phyloP scores from a whole-genome alignment of 2,329 filamentous ascomycete genomes.

The Trichoderma sp. region DNA sequence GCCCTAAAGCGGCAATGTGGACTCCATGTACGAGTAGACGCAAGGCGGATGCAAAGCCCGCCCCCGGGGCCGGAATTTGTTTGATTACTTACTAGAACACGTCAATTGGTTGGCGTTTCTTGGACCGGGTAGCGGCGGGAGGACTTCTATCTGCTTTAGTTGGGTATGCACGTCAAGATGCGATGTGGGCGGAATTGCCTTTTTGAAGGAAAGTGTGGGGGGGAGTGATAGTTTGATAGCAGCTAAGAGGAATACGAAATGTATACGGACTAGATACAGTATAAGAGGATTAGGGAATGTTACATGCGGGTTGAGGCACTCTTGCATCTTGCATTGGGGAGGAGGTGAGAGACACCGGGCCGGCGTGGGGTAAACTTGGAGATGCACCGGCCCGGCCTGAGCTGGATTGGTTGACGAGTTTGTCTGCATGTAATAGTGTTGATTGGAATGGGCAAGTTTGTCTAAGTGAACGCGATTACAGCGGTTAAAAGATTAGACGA shows the following conservation, averaged over 20 bases:
- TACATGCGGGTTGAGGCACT: not conserved
- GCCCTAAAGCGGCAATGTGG: not conserved
- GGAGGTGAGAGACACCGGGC: not conserved
- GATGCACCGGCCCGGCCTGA: not conserved
- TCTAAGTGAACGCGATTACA: not conserved
- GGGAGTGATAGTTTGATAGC: not conserved
- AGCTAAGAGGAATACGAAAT: not conserved
- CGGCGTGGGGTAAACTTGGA: not conserved
- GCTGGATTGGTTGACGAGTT: not conserved
- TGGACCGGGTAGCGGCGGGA: not conserved
- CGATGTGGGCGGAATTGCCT: constrained; percentile 6
- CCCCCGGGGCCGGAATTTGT: not conserved
- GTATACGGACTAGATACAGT: not conserved
- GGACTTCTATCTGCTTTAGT: not conserved
- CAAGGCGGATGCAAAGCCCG: not conserved
- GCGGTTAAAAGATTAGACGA: constrained; percentile 13
- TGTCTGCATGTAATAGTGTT: not conserved
- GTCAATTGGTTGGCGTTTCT: not conserved
- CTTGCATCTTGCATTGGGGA: not conserved
- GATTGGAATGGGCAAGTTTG: not conserved
- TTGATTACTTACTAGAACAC: not conserved
- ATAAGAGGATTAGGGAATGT: not conserved
- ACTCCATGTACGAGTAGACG: not conserved
- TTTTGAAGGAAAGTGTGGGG: constrained; percentile 1
- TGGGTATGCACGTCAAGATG: not conserved